Evolutionary conservation across 2,329 filamentous ascomycete species (phyloP), one percentile per base, ranked within the genome.

Genomic region (Epichloe amarillans): DNA sequence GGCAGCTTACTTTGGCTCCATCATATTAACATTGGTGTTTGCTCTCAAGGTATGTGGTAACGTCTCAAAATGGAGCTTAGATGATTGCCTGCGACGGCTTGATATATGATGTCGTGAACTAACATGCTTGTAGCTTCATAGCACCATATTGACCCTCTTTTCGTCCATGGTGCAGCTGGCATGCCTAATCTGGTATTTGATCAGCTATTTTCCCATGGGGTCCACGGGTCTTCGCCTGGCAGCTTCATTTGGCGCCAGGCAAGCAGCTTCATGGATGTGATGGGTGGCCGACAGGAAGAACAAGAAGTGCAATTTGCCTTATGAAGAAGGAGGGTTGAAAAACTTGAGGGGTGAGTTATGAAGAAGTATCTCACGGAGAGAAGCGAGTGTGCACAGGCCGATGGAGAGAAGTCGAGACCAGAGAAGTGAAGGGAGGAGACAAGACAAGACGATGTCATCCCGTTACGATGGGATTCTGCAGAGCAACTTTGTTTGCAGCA

Each of bases 181-280:
- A 49, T 86, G 85, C 55, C 73, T 97, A 56, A 57, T 88, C 45
- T 97, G 91, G 91, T 97, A 97, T 70, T 76, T 96, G 45, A 83
- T 97, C 67, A 95, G 88, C 69, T 98, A 98, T 68, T 97, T 97
- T 62, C 93, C 93, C 26, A 95, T 97, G 90, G 93, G 93, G 40
- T 87, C 86, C 52, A 86, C 84, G 50, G 88, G 93, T 41, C 71
- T 98, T 57, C 84, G 91, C 53, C 80, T 95, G 58, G 89, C 89
- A 52, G 88, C 89, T 42, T 82, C 82, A 3, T 93, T 95, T 63
- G 93, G 91, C 21, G 87, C 85, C 19, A 84, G 83, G 63, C 80
- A 90, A 62, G 86, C 94, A 38, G 79, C 88, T 5, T 80, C 89
- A 49, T 97, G 91, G 93, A 84, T 96, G 80, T 83, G 79, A 46